These are phyloP conservation scores for Petunia secreta DNA, from an alignment of 257 asterid genomes.

Conservation along the genomic window DNA sequence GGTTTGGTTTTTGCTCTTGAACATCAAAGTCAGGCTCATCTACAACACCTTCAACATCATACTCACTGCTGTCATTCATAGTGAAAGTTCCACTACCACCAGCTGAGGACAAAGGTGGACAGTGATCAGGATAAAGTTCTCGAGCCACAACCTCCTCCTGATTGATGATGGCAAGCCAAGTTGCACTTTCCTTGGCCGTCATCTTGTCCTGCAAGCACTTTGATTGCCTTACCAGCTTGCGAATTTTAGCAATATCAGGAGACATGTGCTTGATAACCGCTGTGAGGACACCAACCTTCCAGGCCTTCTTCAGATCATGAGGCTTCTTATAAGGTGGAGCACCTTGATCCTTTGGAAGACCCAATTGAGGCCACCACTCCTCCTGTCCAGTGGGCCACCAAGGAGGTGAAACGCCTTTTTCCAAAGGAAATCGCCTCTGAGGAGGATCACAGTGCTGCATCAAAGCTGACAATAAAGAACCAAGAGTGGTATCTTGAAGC, in stretches of 20 bases:
- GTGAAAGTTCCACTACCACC: slow-evolving; percentile 44
- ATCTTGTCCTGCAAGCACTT: slow-evolving; percentile 67
- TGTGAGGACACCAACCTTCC: slow-evolving; percentile 68
- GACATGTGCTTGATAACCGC: slow-evolving; percentile 69
- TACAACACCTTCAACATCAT: slow-evolving; percentile 53
- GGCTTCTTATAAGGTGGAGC: slow-evolving; percentile 70
- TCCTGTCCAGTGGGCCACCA: slow-evolving; percentile 72
- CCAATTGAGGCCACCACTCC: slow-evolving; percentile 73
- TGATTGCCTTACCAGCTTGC: slow-evolving; percentile 61
- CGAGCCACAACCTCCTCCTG: slow-evolving; percentile 65
- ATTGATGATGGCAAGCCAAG: slow-evolving; percentile 61
- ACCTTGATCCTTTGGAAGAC: slow-evolving; percentile 50
- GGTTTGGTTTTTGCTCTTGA: slow-evolving; percentile 55
- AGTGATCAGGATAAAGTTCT: slow-evolving; percentile 54
- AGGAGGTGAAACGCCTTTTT: slow-evolving; percentile 61
- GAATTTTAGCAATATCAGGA: slow-evolving; percentile 63
- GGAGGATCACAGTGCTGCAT: slow-evolving; percentile 79
- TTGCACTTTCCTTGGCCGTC: slow-evolving; percentile 74
- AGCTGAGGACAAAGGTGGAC: slow-evolving; percentile 43
- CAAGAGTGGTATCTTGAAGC: slow-evolving; percentile 70
- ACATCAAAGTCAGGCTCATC: slow-evolving; percentile 45
- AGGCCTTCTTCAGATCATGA: slow-evolving; percentile 65
- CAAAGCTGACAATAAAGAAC: slow-evolving; percentile 58
- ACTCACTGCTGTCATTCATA: slow-evolving; percentile 50
- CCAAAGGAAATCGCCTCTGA: slow-evolving; percentile 62